Evolutionary conservation across 2,329 filamentous ascomycete genomes (phyloP).

Genomic region (Nakataea oryzae): DNA sequence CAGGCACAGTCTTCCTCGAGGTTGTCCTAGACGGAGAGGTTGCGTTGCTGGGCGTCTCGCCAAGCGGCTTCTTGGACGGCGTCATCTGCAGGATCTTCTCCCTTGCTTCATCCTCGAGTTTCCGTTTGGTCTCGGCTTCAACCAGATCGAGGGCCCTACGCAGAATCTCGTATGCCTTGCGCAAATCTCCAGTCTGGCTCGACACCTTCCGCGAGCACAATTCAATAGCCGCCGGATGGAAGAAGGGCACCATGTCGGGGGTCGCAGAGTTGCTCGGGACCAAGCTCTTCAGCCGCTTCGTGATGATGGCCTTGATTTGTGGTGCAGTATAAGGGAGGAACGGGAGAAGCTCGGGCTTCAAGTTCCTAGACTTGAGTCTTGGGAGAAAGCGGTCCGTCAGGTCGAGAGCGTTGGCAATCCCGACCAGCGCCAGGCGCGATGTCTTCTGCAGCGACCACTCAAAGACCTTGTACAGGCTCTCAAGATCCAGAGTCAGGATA

Average conservation of each 20-base stretch:
- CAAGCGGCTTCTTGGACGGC: slow-evolving; percentile 66
- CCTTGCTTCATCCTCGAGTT: slow-evolving; percentile 53
- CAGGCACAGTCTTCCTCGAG: slow-evolving; percentile 13
- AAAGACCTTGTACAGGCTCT: slow-evolving; percentile 87
- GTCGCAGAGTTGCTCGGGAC: slow-evolving; percentile 44
- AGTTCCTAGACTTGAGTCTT: slow-evolving; percentile 80
- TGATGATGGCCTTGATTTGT: slow-evolving; percentile 84
- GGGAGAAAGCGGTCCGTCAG: slow-evolving; percentile 92
- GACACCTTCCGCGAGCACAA: slow-evolving; percentile 92
- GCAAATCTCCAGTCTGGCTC: slow-evolving; percentile 84
- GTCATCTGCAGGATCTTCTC: slow-evolving; percentile 48
- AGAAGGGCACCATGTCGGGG: slow-evolving; percentile 63
- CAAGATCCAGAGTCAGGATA: slow-evolving; percentile 77
- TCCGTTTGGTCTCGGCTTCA: slow-evolving; percentile 71
- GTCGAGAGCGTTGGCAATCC: slow-evolving; percentile 93
- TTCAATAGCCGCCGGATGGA: slow-evolving; percentile 88
- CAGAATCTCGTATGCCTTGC: slow-evolving; percentile 92
- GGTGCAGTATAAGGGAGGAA: slow-evolving; percentile 85
- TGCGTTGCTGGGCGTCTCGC: slow-evolving; percentile 71
- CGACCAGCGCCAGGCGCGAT: slow-evolving; percentile 74
- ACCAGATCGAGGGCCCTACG: slow-evolving; percentile 81
- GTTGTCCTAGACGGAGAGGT: slow-evolving; percentile 27
- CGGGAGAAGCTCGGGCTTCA: slow-evolving; percentile 81
- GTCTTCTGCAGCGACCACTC: slow-evolving; percentile 83
- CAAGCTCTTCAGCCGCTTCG: slow-evolving; percentile 67